A percentile compares a stretch with the other conserved stretches of the same genome.
Conservation (phyloP, 2,329 filamentous ascomycete genomes). For the Berkeleyomyces rouxiae region DNA sequence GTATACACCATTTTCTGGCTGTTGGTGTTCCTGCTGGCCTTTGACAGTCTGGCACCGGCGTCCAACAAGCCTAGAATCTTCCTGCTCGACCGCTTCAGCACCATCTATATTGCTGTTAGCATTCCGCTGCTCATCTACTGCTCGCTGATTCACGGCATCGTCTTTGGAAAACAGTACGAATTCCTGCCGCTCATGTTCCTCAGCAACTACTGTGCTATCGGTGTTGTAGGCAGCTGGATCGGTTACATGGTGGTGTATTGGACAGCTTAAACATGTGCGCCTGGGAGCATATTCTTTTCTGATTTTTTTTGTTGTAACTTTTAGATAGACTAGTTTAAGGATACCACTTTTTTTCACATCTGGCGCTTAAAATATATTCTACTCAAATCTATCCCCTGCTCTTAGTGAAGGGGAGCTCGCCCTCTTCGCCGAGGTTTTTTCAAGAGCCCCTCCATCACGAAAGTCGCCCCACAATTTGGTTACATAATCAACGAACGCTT, state of each 20-base stretch:
- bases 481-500: neutral
- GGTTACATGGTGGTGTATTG: constrained; percentile 92
- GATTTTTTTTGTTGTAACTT: neutral
- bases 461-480: neutral
- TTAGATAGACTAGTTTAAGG: constrained; percentile 10
- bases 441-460: constrained; percentile 1
- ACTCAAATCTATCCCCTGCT: neutral
- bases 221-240: constrained; percentile 90
- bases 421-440: neutral
- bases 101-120: constrained; percentile 75
- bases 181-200: constrained; percentile 96
- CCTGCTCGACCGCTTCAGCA: constrained; percentile 75
- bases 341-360: constrained; percentile 5
- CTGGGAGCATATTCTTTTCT: neutral
- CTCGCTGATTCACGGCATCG: constrained; percentile 63
- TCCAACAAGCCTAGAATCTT: constrained; percentile 69
- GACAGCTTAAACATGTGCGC: constrained; percentile 25
- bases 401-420: neutral
- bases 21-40: constrained; percentile 65
- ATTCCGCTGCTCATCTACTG: constrained; percentile 83
- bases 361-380: neutral
- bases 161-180: constrained; percentile 70
- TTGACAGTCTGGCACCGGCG: constrained; percentile 76
- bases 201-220: constrained; percentile 82
- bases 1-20: constrained; percentile 90